Conservation (phyloP, 805 yeast species). For the Teunomyces funiuensis region DNA sequence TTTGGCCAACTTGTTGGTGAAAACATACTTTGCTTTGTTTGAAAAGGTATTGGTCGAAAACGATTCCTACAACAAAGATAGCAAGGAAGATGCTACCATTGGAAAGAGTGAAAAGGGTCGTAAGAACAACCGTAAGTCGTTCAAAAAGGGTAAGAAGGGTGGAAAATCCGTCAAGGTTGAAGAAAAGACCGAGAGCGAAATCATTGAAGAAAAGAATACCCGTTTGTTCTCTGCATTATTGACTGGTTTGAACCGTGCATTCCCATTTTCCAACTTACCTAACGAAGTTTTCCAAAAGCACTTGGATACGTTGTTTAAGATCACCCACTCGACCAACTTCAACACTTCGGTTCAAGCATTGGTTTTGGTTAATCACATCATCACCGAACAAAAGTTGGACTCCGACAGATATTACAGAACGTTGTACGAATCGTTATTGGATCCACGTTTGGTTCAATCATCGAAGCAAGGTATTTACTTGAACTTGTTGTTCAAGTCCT, state of each 20-base stretch:
- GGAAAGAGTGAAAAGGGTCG: constrained; percentile 61
- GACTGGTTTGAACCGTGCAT: constrained; percentile 94
- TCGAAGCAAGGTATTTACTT: constrained; percentile 92
- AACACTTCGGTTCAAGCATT: constrained; percentile 93
- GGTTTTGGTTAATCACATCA: constrained; percentile 78
- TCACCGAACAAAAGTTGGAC: constrained; percentile 55
- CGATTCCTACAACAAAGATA: constrained; percentile 31
- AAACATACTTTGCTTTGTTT: constrained; percentile 82
- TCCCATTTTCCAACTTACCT: constrained; percentile 83
- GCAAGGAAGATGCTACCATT: constrained; percentile 36
- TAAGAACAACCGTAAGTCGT: constrained; percentile 58
- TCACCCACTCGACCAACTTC: constrained; percentile 92
- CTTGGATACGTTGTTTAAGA: constrained; percentile 78
- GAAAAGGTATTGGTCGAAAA: constrained; percentile 79
- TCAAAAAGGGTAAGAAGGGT: constrained; percentile 84
- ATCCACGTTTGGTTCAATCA: constrained; percentile 77
- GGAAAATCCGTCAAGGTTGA: constrained; percentile 69
- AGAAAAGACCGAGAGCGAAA: constrained; percentile 62
- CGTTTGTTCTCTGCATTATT: constrained; percentile 85
- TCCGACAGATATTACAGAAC: constrained; percentile 79
- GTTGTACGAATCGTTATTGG: constrained; percentile 84
- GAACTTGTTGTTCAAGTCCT: constrained; percentile 79
- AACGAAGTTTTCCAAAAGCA: constrained; percentile 71
- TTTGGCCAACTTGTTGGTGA: constrained; percentile 80
- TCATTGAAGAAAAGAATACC: constrained; percentile 75